Conservation (phyloP, 208 protist species). For the Lotmaria passim region DNA sequence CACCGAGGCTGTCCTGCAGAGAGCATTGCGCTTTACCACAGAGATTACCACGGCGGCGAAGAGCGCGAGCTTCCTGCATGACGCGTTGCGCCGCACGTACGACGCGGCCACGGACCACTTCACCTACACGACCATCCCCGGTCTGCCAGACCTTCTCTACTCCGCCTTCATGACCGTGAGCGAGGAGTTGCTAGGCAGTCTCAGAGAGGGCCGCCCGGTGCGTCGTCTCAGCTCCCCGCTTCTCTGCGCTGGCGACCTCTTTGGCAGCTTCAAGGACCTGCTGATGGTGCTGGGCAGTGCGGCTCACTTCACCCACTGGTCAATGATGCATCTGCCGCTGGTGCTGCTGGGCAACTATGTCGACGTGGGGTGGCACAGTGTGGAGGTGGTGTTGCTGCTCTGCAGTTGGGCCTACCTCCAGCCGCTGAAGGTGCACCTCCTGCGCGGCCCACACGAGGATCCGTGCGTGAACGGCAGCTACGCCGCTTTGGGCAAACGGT, state of each 20-base stretch:
- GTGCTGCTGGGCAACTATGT: conserved; percentile 98
- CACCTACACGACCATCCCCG: conserved; percentile 17
- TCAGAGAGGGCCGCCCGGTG: conserved; percentile 31
- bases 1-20: conserved; percentile 8
- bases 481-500: conserved; percentile 48
- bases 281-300: conserved; percentile 46
- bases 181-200: neutral
- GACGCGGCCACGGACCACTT: conserved; percentile 22
- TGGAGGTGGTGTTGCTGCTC: conserved; percentile 80
- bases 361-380: conserved; percentile 87
- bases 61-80: conserved; percentile 27
- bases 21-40: neutral
- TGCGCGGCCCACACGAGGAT: conserved; percentile 92
- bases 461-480: conserved; percentile 72
- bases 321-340: conserved; percentile 59
- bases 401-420: conserved; percentile 68
- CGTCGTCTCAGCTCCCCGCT: conserved; percentile 51
- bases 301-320: conserved; percentile 57
- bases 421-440: conserved; percentile 72
- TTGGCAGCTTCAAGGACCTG: conserved; percentile 75
- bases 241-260: conserved; percentile 75
- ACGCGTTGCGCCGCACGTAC: conserved; percentile 28
- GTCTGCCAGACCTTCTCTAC: conserved; percentile 10
- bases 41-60: neutral
- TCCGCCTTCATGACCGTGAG: conserved; percentile 15